A percentile compares a stretch with the other conserved stretches of the same genome.
Evolutionary conservation across 495 filamentous ascomycete species (phyloP).

Genomic region (Trichoderma virens): DNA sequence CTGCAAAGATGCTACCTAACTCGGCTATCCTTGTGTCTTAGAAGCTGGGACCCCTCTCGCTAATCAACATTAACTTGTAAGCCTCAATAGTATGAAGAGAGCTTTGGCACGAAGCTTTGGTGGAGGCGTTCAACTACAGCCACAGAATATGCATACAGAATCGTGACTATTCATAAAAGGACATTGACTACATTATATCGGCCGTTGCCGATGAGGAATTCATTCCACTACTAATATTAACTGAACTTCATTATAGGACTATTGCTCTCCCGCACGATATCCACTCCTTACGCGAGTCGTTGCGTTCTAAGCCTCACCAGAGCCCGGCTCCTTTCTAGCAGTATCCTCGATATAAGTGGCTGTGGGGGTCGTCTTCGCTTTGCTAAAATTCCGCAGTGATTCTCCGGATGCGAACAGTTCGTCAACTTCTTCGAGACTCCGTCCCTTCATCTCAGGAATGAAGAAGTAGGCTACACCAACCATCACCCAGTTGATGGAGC

Average conservation of each 20-base stretch:
- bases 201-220: too few species aligned
- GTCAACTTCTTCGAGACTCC: conserved; percentile 37
- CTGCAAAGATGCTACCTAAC: too few species aligned
- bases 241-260: not conserved
- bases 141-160: too few species aligned
- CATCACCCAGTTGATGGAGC: conserved; percentile 18
- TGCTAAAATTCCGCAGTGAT: conserved; percentile 13
- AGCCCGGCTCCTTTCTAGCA: not conserved
- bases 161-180: too few species aligned
- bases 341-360: not conserved
- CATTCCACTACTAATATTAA: not conserved
- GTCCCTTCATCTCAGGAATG: conserved; percentile 37
- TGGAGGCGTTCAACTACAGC: too few species aligned
- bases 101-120: too few species aligned
- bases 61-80: too few species aligned
- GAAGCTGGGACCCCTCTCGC: too few species aligned
- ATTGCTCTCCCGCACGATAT: not conserved
- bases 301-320: not conserved
- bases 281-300: not conserved
- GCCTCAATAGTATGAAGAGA: too few species aligned
- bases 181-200: too few species aligned
- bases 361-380: conserved; percentile 11
- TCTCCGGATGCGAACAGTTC: conserved; percentile 12
- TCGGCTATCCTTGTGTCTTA: too few species aligned
- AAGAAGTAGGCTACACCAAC: conserved; percentile 26